phyloP scores from a whole-genome alignment of 306 rosid genomes.

The Myrica gale region DNA sequence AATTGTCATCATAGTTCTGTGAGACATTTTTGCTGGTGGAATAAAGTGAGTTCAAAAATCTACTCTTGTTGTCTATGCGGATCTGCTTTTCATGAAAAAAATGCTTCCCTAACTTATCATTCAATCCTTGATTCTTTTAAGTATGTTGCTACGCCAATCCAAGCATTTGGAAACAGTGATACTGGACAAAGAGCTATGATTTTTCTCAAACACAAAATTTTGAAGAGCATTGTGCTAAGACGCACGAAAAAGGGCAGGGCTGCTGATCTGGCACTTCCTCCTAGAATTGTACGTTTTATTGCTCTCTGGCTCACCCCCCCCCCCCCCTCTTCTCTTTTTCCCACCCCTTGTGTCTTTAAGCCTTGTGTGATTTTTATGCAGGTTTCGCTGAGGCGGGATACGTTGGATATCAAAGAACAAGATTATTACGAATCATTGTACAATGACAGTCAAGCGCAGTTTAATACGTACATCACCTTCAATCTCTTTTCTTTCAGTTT shows the following conservation, averaged over 20 bases:
- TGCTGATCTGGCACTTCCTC: conserved; percentile 93
- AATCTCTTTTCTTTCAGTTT: conserved; percentile 10
- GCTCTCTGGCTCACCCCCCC: conserved; percentile 8
- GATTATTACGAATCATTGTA: conserved; percentile 86
- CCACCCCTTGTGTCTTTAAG: conserved; percentile 10
- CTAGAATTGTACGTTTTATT: conserved; percentile 71
- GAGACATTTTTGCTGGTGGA: conserved; percentile 98
- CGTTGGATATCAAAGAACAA: conserved; percentile 71
- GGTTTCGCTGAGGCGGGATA: conserved; percentile 79
- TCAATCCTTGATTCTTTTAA: conserved; percentile 34
- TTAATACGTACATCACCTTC: conserved; percentile 63
- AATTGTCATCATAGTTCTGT: conserved; percentile 69
- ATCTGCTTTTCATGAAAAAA: conserved; percentile 1
- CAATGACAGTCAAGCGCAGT: conserved; percentile 76
- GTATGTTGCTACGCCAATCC: conserved; percentile 71
- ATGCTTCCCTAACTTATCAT: conserved; percentile 22
- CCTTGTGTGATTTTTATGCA: conserved; percentile 28
- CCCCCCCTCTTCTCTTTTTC: not conserved
- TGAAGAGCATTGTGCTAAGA: conserved; percentile 68
- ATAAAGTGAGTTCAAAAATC: conserved; percentile 62
- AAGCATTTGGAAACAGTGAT: conserved; percentile 31
- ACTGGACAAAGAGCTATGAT: conserved; percentile 66
- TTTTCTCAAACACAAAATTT: conserved; percentile 69
- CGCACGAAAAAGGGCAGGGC: conserved; percentile 93
- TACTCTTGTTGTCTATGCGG: conserved; percentile 2